Percentiles rank a stretch among this genome's conserved stretches.
These are phyloP conservation scores for Cryptomeria japonica DNA, from an alignment of 75 land plant species.

Conservation along the genomic window DNA sequence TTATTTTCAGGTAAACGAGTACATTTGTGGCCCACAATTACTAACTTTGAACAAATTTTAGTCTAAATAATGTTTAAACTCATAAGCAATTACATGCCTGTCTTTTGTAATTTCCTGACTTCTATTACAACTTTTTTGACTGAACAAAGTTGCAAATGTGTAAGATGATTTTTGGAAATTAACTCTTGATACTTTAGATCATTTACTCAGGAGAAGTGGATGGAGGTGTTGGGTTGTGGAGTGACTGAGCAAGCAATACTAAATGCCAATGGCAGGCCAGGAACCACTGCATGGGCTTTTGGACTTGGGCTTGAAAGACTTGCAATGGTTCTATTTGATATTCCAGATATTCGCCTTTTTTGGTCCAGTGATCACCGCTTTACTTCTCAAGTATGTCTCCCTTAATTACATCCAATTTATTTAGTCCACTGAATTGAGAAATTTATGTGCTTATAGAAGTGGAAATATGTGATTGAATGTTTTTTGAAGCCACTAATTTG, in stretches of 20 bases:
- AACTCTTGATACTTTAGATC: constrained; percentile 10
- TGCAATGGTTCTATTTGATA: constrained; percentile 96
- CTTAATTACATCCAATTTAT: background rate
- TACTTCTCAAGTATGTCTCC: constrained; percentile 67
- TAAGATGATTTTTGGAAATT: constrained; percentile 4
- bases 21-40: background rate
- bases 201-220: constrained; percentile 79
- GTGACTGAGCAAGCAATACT: constrained; percentile 92
- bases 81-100: background rate
- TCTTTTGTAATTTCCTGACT: background rate
- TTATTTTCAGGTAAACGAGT: constrained; percentile 65
- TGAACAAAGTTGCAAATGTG: background rate
- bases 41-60: background rate
- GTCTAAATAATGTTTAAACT: background rate
- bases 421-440: background rate
- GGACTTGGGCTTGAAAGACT: constrained; percentile 91
- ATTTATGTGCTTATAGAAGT: constrained; percentile 3
- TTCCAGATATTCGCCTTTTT: constrained; percentile 94
- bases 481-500: background rate
- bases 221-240: constrained; percentile 98
- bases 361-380: constrained; percentile 91
- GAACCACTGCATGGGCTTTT: constrained; percentile 95
- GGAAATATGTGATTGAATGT: background rate
- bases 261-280: constrained; percentile 51
- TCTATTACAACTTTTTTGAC: background rate